These are phyloP conservation scores for Rhodotorula taiwanensis DNA, from an alignment of 768 basidiomycete genomes.

Conservation along the genomic window DNA sequence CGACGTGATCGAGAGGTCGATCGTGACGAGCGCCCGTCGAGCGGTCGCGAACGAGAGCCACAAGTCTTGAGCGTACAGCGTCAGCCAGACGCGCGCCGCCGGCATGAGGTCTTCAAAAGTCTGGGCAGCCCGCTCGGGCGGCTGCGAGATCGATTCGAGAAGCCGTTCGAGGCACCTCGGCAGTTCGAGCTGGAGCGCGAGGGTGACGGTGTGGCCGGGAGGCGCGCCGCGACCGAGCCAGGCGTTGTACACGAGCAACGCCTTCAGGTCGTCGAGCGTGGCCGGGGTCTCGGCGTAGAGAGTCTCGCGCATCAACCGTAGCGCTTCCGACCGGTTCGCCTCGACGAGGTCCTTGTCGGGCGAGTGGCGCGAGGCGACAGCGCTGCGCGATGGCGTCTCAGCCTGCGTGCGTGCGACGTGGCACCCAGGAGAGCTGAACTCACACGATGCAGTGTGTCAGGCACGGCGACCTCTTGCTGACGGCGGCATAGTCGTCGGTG, in stretches of 20 bases:
- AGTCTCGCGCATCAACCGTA: conserved; percentile 20
- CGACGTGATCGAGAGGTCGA: conserved; percentile 31
- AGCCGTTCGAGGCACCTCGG: conserved; percentile 22
- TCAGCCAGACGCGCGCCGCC: conserved; percentile 17
- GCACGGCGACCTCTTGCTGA: conserved; percentile 15
- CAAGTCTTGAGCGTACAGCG: conserved; percentile 24
- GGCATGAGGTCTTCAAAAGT: conserved; percentile 28
- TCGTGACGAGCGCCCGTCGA: conserved; percentile 31
- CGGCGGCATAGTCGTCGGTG: conserved; percentile 9
- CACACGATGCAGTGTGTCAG: conserved; percentile 25
- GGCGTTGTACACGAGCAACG: conserved; percentile 14
- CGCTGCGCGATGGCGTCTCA: not conserved
- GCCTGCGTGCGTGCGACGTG: not conserved
- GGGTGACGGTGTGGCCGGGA: conserved; percentile 22
- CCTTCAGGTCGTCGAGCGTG: conserved; percentile 33
- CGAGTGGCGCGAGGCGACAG: conserved; percentile 23
- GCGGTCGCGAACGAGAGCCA: conserved; percentile 32
- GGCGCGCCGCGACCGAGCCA: conserved; percentile 29
- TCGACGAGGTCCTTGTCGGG: conserved; percentile 15
- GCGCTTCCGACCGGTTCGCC: conserved; percentile 3
- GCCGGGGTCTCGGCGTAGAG: conserved; percentile 13
- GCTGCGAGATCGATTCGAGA: conserved; percentile 1
- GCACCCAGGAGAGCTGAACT: not conserved
- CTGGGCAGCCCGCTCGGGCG: conserved; percentile 4
- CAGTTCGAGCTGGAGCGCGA: conserved; percentile 31